Evolutionary conservation across 2,329 filamentous ascomycete species (phyloP), one percentile per base, ranked within the genome.

Genomic region (Trichoderma arundinaceum): DNA sequence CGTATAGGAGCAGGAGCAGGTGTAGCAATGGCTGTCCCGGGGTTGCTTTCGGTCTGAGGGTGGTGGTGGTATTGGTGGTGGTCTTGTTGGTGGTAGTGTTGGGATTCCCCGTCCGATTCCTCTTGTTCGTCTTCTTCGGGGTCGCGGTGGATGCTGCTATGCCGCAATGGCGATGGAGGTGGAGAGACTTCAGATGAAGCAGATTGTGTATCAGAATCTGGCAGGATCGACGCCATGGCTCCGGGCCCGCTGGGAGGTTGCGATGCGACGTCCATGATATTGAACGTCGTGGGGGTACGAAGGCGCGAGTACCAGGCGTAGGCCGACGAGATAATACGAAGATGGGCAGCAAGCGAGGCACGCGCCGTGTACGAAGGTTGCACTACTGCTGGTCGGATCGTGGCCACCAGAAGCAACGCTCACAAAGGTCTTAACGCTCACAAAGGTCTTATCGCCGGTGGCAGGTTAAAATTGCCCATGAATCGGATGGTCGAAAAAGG

Each of bases 131-230:
- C 41, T 15, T 35, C 28, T 35, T 35, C 15, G 15, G 33, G 28
- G 32, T 7, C 13, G 32, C 13, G 28, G 56, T 51, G 61, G 46
- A n/a, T 28, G 44, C 22, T 44, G 39, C 48, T 63, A 63, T 63
- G 28, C 59, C 39, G 49, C 59, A 49, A 44, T 5, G 38, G 62
- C 57, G 64, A 58, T 68, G 67, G 38, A 53, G 56, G 57, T 67
- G 61, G 60, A 58, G 63, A 53, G 64, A 73, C 67, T 73, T 76
- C 73, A 74, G 76, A 75, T 73, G 77, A 79, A 69, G 78, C 77
- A 77, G 74, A 74, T 54, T 72, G 73, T 71, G 77, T 77, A 72
- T 79, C 78, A 76, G 78, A 74, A 69, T 60, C 71, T 71, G 64
- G 68, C 68, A 58, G 51, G 59, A 66, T 64, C 59, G 59, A 64